These are phyloP conservation scores for Maudiozyma saulgeensis DNA, from an alignment of 805 yeast genomes.

Conservation along the genomic window DNA sequence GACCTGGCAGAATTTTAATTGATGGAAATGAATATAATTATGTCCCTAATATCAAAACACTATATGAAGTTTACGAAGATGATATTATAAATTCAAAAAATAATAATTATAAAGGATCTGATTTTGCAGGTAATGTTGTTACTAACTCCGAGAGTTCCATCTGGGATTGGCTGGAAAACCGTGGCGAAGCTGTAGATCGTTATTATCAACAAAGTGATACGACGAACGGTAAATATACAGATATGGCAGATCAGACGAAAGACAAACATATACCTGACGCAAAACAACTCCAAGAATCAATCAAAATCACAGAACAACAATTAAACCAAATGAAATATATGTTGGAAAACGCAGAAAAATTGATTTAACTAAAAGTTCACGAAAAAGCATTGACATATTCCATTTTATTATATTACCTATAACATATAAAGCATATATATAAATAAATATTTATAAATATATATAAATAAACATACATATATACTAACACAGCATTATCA, in stretches of 20 bases:
- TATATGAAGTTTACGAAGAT: constrained; percentile 27
- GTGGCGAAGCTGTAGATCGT: constrained; percentile 16
- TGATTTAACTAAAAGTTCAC: neutral
- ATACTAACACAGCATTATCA: too few relatives aligned
- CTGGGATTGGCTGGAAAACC: constrained; percentile 64
- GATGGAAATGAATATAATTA: constrained; percentile 33
- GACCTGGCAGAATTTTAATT: constrained; percentile 24
- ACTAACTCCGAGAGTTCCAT: constrained; percentile 48
- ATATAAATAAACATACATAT: too few relatives aligned
- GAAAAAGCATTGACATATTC: too few relatives aligned
- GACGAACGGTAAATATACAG: neutral
- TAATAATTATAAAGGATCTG: constrained; percentile 4
- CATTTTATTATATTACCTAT: too few relatives aligned
- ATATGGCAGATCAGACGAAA: neutral
- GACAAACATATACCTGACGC: neutral
- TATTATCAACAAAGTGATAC: neutral
- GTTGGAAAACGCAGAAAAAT: constrained; percentile 5
- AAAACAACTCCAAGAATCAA: constrained; percentile 17
- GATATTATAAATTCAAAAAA: constrained; percentile 13
- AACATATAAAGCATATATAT: too few relatives aligned
- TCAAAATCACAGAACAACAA: constrained; percentile 24
- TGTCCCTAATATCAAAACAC: constrained; percentile 34
- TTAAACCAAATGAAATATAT: constrained; percentile 20
- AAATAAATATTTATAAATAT: too few relatives aligned
- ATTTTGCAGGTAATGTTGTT: constrained; percentile 19